Evolutionary conservation across 495 filamentous ascomycete genomes (phyloP), one percentile per base, ranked within the genome.

Genomic region (Penicillium paxilli): DNA sequence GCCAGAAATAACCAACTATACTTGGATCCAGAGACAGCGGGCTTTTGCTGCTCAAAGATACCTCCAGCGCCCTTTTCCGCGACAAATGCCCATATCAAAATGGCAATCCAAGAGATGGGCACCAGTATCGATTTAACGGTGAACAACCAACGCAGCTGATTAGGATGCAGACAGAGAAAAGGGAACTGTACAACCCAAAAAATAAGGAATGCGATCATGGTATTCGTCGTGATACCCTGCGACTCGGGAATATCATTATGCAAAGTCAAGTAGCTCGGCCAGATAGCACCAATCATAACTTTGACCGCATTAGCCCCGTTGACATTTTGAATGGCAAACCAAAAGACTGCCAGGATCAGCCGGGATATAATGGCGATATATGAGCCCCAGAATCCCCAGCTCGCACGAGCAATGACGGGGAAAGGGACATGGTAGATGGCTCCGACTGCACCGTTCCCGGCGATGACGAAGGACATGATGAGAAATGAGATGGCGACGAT

Each of bases 251-350:
- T 79, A 47, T 57, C 60, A 59, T 87, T 87, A 4, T 72, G 69
- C 19, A 86, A 68, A 14, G 71, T 69, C 48, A 74, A 67, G 54
- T 83, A 87, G 21, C 79, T 82, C 3, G 85, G 84, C 75, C 86
- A 88, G 62, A 88, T 88, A 4, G 86, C 84, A 10, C 77, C 77
- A 16, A 90, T 74, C 84, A 88, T 88, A 42, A 86, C 83, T 1
- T 78, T 79, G 23, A 87, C 73, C 21, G 82, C 79, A 57, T 85
- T 83, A 0, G 83, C 85, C 8, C 87, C 87, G 57, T 85, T 88
- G 49, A 81, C 80, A 22, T 83, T 80, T 61, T 88, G 82, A 46
- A 90, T 87, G 12, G 83, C 84, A 22, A 88, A 83, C 87, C 87
- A 89, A 69, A 89, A 88, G 59, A 88, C 70, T 7, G 85, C 86